phyloP scores from a whole-genome alignment of 257 asterid species.

The Solanum ahanhuiri region DNA sequence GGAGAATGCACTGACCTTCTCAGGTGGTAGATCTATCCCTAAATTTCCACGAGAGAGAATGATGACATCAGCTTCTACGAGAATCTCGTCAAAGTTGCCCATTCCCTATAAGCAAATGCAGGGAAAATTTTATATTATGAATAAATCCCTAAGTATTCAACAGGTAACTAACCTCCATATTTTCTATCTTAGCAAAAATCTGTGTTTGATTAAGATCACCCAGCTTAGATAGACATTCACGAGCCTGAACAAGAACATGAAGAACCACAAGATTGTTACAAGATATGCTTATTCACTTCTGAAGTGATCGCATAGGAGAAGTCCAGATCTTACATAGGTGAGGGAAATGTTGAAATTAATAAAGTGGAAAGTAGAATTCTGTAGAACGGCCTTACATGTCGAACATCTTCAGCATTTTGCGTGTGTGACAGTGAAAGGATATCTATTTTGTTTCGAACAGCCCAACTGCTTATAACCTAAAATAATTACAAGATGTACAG shows the following conservation, averaged over 20 bases:
- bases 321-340: background rate
- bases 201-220: constrained; percentile 70
- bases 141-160: background rate
- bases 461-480: constrained; percentile 91
- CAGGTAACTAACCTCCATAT: constrained; percentile 57
- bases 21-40: constrained; percentile 97
- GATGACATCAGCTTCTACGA: constrained; percentile 88
- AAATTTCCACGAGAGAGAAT: constrained; percentile 95
- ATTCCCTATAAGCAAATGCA: constrained; percentile 49
- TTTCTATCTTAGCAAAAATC: constrained; percentile 78
- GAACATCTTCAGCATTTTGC: constrained; percentile 87
- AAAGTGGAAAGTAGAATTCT: background rate
- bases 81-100: constrained; percentile 88
- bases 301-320: background rate
- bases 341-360: background rate
- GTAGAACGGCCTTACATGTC: constrained; percentile 36
- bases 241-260: constrained; percentile 45
- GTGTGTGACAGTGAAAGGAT: constrained; percentile 83
- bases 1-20: constrained; percentile 43
- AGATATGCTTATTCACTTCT: background rate
- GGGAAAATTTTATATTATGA: background rate
- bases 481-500: background rate
- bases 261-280: background rate
- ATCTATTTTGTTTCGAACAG: constrained; percentile 77
- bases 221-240: constrained; percentile 62